Percentiles rank a stretch among this genome's conserved stretches.
These are phyloP conservation scores for Tetrapisispora pingtungensis DNA, from an alignment of 805 yeast species.

Conservation along the genomic window DNA sequence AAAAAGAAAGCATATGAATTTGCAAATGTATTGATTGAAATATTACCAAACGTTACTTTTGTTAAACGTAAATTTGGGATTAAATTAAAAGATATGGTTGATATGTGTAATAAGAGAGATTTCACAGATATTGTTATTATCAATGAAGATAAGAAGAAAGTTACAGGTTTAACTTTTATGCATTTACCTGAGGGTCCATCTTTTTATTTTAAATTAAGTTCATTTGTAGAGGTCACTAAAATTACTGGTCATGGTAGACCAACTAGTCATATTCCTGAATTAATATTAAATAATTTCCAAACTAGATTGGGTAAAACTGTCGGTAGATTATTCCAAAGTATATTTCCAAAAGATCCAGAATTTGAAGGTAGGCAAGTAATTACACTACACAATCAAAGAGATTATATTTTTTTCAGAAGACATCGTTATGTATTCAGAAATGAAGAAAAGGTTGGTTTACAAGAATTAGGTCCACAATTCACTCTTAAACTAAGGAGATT, in stretches of 20 bases:
- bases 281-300: conserved; percentile 82
- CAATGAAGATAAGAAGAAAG: conserved; percentile 88
- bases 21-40: conserved; percentile 74
- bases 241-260: conserved; percentile 86
- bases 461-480: conserved; percentile 95
- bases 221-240: conserved; percentile 62
- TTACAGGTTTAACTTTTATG: conserved; percentile 85
- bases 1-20: conserved; percentile 81
- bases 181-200: conserved; percentile 96
- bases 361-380: conserved; percentile 92
- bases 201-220: conserved; percentile 76
- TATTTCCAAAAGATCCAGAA: conserved; percentile 90
- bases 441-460: conserved; percentile 88
- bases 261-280: conserved; percentile 85
- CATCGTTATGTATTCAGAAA: conserved; percentile 85
- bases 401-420: conserved; percentile 87
- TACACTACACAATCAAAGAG: conserved; percentile 93
- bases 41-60: conserved; percentile 77
- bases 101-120: conserved; percentile 68
- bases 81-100: conserved; percentile 77
- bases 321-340: conserved; percentile 81
- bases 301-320: conserved; percentile 91
- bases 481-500: conserved; percentile 79
- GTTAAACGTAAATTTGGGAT: conserved; percentile 80
- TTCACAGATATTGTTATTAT: conserved; percentile 82